Percentiles rank a stretch among this genome's conserved stretches.
Conservation (phyloP, 2,329 filamentous ascomycete species). For the Sporothrix humicola region DNA sequence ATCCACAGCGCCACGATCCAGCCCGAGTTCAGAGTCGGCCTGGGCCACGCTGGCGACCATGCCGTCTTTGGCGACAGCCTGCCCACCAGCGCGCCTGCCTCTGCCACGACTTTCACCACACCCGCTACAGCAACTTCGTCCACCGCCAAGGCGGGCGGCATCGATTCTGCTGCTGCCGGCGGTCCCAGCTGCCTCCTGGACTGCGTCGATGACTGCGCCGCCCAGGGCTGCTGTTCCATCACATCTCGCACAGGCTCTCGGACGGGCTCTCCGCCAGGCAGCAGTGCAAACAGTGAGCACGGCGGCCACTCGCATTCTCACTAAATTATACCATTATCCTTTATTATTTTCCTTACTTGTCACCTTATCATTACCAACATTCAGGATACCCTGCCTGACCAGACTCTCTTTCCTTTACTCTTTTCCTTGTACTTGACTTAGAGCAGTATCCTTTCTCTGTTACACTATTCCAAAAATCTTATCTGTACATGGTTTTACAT, state of each 20-base stretch:
- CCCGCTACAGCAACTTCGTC: conserved; percentile 41
- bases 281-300: conserved; percentile 46
- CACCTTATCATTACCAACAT: no score
- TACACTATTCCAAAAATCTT: background rate
- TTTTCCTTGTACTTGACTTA: background rate
- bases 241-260: conserved; percentile 45
- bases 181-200: conserved; percentile 56
- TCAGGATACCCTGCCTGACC: background rate
- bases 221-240: conserved; percentile 53
- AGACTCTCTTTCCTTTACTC: background rate
- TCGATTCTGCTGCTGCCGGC: conserved; percentile 32
- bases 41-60: conserved; percentile 42
- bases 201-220: conserved; percentile 56
- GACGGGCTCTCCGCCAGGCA: conserved; percentile 44
- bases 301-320: conserved; percentile 37
- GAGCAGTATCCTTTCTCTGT: background rate
- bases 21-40: conserved; percentile 77
- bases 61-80: conserved; percentile 38
- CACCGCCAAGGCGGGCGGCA: conserved; percentile 46
- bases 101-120: background rate
- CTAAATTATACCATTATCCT: conserved; percentile 18
- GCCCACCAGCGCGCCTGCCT: background rate
- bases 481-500: background rate
- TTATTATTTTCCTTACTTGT: background rate
- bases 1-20: conserved; percentile 98